Percentiles rank a stretch among this genome's conserved stretches.
phyloP scores from a whole-genome alignment of 2,329 filamentous ascomycete species.

The Talaromyces sp. region DNA sequence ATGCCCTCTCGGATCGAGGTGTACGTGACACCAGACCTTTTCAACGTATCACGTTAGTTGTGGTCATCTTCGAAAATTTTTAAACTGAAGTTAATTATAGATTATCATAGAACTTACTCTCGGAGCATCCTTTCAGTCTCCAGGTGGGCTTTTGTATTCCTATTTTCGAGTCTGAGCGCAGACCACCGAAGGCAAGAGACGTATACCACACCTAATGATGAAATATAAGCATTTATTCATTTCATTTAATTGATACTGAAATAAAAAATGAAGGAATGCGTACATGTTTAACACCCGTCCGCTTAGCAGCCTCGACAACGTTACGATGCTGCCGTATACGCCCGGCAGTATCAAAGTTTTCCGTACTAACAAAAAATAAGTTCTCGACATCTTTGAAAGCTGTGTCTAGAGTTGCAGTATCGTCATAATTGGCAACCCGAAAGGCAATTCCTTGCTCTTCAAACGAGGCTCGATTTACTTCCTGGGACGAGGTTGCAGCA shows the following conservation, averaged over 20 bases:
- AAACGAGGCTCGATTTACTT: conserved; percentile 42
- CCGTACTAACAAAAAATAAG: conserved; percentile 59
- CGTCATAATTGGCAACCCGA: conserved; percentile 55
- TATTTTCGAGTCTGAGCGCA: conserved; percentile 42
- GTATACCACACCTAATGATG: conserved; percentile 53
- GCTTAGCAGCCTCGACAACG: conserved; percentile 56
- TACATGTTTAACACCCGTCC: conserved; percentile 53
- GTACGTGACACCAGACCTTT: conserved; percentile 46
- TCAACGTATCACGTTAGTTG: neutral
- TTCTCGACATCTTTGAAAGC: conserved; percentile 54
- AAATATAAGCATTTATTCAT: neutral
- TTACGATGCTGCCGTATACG: conserved; percentile 48
- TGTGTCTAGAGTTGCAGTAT: conserved; percentile 44
- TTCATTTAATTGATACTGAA: neutral
- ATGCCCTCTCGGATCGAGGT: conserved; percentile 59
- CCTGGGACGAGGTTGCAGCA: conserved; percentile 50
- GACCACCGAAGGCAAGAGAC: conserved; percentile 57
- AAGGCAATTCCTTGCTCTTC: conserved; percentile 50
- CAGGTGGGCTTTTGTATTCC: conserved; percentile 60
- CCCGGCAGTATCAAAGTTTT: conserved; percentile 49
- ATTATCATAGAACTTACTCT: conserved; percentile 24
- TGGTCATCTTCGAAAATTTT: neutral
- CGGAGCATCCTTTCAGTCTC: conserved; percentile 55
- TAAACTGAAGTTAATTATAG: neutral
- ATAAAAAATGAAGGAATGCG: neutral